Evolutionary conservation across 305 asterid species (phyloP).

Genomic region (Fraxinus floribunda): DNA sequence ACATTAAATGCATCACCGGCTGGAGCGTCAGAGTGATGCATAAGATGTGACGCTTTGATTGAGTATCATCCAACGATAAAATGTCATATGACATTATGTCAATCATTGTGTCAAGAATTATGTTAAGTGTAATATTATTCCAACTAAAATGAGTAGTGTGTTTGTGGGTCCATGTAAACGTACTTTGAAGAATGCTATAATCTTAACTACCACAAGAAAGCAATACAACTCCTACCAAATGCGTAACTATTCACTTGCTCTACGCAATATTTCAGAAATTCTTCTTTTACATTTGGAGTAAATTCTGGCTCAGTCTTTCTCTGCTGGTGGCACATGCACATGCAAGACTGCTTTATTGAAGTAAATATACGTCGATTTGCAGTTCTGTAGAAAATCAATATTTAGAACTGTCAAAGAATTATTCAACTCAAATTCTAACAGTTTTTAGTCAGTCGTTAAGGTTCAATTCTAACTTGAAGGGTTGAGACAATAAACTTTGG

Average conservation of each 20-base stretch:
- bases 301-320: not conserved
- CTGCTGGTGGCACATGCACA: not conserved
- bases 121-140: no score
- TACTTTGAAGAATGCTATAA: not conserved
- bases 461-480: not conserved
- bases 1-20: no score
- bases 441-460: not conserved
- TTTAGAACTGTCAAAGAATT: no score
- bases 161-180: not conserved
- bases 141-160: not conserved
- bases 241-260: not conserved
- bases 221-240: not conserved
- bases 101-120: no score
- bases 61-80: no score
- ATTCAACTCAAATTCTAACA: not conserved
- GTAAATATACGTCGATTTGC: not conserved
- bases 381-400: not conserved
- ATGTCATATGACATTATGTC: no score
- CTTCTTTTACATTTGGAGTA: not conserved
- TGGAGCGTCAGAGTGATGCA: no score
- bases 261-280: not conserved
- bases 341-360: not conserved
- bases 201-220: not conserved
- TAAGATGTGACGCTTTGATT: no score
- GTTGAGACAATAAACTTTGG: not conserved